Evolutionary conservation across 2,329 filamentous ascomycete genomes (phyloP).

Genomic region (Fusarium continuum): DNA sequence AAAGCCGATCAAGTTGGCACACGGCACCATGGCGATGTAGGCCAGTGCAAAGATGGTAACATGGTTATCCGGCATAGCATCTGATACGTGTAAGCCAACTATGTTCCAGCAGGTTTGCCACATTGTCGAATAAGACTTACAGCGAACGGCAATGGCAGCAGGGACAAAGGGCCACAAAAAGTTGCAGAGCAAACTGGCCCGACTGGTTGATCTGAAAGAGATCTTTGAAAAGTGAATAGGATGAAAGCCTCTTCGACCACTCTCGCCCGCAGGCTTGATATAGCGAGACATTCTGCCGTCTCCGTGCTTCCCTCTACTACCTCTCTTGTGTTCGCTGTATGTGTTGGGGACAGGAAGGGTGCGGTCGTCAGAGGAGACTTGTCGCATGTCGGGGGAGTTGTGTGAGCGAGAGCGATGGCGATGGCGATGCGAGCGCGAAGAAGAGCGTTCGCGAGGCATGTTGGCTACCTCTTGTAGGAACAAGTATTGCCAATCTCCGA

Average conservation of each 20-base stretch:
- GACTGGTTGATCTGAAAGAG: conserved; percentile 54
- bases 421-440: conserved; percentile 29
- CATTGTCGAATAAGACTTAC: conserved; percentile 31
- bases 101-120: background rate
- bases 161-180: conserved; percentile 61
- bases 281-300: conserved; percentile 22
- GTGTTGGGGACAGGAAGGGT: conserved; percentile 44
- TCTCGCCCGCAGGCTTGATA: conserved; percentile 52
- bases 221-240: conserved; percentile 56
- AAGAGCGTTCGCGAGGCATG: conserved; percentile 32
- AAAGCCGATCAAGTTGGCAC: conserved; percentile 61
- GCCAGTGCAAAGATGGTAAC: conserved; percentile 58
- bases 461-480: conserved; percentile 1
- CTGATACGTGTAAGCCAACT: conserved; percentile 30
- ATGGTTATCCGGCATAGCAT: conserved; percentile 50
- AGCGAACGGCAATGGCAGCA: conserved; percentile 56
- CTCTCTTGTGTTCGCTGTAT: conserved; percentile 30
- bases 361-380: conserved; percentile 16
- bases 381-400: conserved; percentile 18
- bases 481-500: background rate
- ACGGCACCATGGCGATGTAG: conserved; percentile 62
- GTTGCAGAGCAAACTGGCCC: conserved; percentile 58
- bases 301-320: background rate
- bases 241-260: conserved; percentile 56
- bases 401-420: conserved; percentile 27